phyloP scores from a whole-genome alignment of 257 asterid species.

The Lycium ferocissimum region DNA sequence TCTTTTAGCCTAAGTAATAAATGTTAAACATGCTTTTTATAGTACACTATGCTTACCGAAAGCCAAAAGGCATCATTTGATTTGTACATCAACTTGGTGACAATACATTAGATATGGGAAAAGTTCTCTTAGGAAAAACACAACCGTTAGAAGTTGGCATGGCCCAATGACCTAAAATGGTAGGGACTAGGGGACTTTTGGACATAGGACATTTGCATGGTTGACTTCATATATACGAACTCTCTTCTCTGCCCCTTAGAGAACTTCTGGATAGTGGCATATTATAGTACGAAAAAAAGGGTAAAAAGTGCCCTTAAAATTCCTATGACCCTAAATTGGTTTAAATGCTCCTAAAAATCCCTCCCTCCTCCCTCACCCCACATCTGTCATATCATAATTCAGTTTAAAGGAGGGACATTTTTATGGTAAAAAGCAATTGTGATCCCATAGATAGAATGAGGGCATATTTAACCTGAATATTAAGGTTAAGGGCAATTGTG shows the following conservation, averaged over 20 bases:
- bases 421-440: not conserved
- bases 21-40: too few relatives aligned
- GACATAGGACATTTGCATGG: not conserved
- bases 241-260: not conserved
- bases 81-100: not conserved
- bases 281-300: not conserved
- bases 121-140: not conserved
- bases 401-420: not conserved
- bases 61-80: not conserved
- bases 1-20: too few relatives aligned
- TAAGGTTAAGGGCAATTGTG: not conserved
- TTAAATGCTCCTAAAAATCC: not conserved
- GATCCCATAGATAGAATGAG: not conserved
- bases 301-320: not conserved
- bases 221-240: not conserved
- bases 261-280: fast-evolving
- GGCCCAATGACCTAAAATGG: not conserved
- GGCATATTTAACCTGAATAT: not conserved
- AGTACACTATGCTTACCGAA: not conserved
- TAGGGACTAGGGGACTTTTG: not conserved
- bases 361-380: too few relatives aligned
- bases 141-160: constrained; percentile 18
- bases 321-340: not conserved
- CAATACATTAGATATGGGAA: not conserved
- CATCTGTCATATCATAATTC: too few relatives aligned